Conservation (phyloP, 2,329 filamentous ascomycete species). For the Diaporthe citri region DNA sequence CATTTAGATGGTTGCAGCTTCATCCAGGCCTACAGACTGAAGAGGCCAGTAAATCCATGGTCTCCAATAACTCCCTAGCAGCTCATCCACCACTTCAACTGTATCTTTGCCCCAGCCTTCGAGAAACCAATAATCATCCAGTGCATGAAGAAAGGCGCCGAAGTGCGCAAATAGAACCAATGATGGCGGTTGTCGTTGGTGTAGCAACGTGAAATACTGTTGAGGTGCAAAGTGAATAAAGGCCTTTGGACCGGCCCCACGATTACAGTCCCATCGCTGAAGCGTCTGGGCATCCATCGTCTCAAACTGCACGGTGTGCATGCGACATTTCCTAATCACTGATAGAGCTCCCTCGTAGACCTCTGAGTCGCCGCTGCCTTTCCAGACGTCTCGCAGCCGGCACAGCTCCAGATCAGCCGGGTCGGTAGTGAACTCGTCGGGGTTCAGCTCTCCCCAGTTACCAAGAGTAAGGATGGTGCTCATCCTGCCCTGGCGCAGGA, state of each 20-base stretch:
- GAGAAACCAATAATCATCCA: slow-evolving; percentile 1
- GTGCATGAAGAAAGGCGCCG: background rate
- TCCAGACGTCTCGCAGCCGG: background rate
- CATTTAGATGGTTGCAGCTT: background rate
- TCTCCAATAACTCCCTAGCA: background rate
- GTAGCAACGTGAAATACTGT: background rate
- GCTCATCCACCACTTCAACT: background rate
- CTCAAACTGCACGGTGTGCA: background rate
- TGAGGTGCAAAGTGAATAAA: background rate
- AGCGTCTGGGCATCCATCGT: background rate
- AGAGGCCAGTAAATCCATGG: background rate
- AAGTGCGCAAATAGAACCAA: background rate
- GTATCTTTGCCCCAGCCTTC: slow-evolving; percentile 4
- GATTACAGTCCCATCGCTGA: background rate
- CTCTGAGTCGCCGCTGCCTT: background rate
- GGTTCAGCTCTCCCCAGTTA: background rate
- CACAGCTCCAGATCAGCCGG: background rate
- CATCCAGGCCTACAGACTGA: background rate
- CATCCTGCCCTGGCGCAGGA: background rate
- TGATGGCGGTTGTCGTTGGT: background rate
- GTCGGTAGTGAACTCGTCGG: background rate
- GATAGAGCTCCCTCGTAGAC: background rate
- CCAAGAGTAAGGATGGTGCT: background rate
- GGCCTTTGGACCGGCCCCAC: background rate
- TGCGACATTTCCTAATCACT: background rate